Evolutionary conservation across 2,329 filamentous ascomycete species (phyloP).

Genomic region (Alternaria alternata): DNA sequence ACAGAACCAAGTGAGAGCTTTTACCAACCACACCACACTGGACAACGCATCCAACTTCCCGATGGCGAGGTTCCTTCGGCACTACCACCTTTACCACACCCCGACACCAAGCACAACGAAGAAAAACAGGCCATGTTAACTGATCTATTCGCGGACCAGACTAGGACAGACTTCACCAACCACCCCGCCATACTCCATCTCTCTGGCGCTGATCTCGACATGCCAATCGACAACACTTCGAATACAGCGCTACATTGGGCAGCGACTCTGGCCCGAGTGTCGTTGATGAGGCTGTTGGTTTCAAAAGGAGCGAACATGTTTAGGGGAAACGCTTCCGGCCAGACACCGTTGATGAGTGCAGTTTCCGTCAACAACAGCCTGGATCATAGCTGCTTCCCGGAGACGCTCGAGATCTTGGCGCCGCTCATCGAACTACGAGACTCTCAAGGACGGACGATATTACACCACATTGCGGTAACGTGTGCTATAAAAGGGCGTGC

Average conservation of each 20-base stretch:
- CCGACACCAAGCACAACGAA: conserved; percentile 70
- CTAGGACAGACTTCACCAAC: conserved; percentile 73
- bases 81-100: conserved; percentile 69
- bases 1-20: conserved; percentile 85
- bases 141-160: conserved; percentile 66
- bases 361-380: conserved; percentile 94
- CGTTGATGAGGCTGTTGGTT: conserved; percentile 81
- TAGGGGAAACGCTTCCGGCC: conserved; percentile 86
- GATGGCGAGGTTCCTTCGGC: conserved; percentile 66
- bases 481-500: conserved; percentile 94
- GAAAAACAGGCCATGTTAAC: conserved; percentile 86
- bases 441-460: conserved; percentile 85
- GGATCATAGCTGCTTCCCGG: conserved; percentile 88
- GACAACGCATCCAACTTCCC: conserved; percentile 56
- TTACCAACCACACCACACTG: conserved; percentile 50
- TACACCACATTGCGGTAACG: conserved; percentile 96
- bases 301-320: conserved; percentile 85
- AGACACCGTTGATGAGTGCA: conserved; percentile 92
- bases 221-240: conserved; percentile 86
- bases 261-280: conserved; percentile 86
- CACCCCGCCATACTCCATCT: conserved; percentile 81
- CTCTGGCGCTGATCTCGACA: conserved; percentile 82
- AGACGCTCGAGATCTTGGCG: conserved; percentile 86
- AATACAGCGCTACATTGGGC: conserved; percentile 97
- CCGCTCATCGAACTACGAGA: conserved; percentile 91